Evolutionary conservation across 2,329 filamentous ascomycete genomes (phyloP).

Genomic region (Fusarium albidum): DNA sequence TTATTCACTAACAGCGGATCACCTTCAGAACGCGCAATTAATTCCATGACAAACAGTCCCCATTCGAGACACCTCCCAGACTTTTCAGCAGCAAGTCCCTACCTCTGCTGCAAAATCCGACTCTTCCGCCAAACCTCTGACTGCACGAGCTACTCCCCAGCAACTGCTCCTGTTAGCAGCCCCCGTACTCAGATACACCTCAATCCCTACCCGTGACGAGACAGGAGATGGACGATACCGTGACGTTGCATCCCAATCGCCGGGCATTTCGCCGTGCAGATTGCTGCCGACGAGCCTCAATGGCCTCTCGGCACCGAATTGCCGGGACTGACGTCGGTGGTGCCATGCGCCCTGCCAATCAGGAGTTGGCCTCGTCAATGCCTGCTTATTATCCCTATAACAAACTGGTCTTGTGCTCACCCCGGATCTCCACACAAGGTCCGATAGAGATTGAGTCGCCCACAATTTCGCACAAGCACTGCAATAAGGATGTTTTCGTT

Average conservation of each 20-base stretch:
- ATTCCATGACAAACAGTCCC: too few species aligned
- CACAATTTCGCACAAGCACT: not conserved
- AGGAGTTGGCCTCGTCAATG: conserved; percentile 12
- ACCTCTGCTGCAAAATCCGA: not conserved
- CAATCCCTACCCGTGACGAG: conserved; percentile 1
- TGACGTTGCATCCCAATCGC: conserved; percentile 24
- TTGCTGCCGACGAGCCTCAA: not conserved
- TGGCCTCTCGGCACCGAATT: conserved; percentile 4
- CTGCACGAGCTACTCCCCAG: not conserved
- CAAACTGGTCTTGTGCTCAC: not conserved
- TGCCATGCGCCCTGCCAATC: conserved; percentile 6
- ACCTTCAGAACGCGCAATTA: not conserved
- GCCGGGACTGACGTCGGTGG: conserved; percentile 17
- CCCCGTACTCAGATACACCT: not conserved
- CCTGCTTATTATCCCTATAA: conserved; percentile 1
- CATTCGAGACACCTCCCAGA: too few species aligned
- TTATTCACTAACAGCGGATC: conserved; percentile 4
- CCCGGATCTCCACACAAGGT: not conserved
- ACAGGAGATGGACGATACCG: conserved; percentile 11
- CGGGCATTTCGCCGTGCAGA: conserved; percentile 19
- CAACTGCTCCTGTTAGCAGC: not conserved
- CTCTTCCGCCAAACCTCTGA: not conserved
- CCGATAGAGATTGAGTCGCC: not conserved
- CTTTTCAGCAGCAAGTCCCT: not conserved
- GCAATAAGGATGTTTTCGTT: not conserved